Evolutionary conservation across 2,329 filamentous ascomycete species (phyloP).

Genomic region (Scytalidium lignicola): DNA sequence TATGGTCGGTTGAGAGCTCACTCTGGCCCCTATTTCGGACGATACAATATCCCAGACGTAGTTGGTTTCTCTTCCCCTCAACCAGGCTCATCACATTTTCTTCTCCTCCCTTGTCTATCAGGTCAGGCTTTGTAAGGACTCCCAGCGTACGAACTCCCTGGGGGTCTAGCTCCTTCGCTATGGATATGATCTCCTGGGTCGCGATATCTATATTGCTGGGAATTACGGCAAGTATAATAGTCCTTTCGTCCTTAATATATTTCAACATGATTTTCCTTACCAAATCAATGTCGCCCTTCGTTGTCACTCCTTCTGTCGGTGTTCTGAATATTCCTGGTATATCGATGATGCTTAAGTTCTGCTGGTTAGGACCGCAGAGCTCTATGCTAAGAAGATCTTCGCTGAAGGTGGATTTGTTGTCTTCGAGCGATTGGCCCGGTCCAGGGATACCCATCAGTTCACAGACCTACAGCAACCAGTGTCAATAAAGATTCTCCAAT

Average conservation of each 20-base stretch:
- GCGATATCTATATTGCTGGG: conserved; percentile 7
- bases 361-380: conserved; percentile 29
- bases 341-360: conserved; percentile 52
- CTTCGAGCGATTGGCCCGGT: conserved; percentile 2
- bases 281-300: conserved; percentile 37
- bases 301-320: conserved; percentile 14
- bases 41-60: conserved; percentile 12
- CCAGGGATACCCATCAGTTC: conserved; percentile 9
- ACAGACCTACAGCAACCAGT: conserved; percentile 5
- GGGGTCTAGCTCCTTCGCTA: conserved; percentile 8
- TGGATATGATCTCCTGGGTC: conserved; percentile 10
- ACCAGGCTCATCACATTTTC: conserved; percentile 24
- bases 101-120: conserved; percentile 35
- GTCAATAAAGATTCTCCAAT: neutral
- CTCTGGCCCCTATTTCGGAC: conserved; percentile 18
- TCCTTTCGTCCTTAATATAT: conserved; percentile 41
- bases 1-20: conserved; percentile 6
- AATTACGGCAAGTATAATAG: conserved; percentile 12
- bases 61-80: conserved; percentile 9
- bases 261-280: conserved; percentile 36
- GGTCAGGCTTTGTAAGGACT: conserved; percentile 49
- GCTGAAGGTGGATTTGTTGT: conserved; percentile 7
- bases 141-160: conserved; percentile 10
- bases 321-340: conserved; percentile 49
- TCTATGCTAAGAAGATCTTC: conserved; percentile 9